Evolutionary conservation across 2,329 filamentous ascomycete species (phyloP).

Genomic region (Monosporascus sp.): DNA sequence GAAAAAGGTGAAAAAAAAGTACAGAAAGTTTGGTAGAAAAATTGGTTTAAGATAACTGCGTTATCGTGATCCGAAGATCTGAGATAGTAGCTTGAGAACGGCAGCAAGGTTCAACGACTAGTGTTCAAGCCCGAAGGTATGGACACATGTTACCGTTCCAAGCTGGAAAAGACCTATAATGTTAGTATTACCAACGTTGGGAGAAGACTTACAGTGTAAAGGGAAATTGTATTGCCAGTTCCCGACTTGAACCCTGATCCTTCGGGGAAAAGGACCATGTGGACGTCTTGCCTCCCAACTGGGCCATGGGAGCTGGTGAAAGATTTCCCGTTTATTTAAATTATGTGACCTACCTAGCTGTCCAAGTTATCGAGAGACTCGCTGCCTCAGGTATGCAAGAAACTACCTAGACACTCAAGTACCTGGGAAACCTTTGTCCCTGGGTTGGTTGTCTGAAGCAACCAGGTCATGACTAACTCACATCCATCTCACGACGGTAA

Average conservation of each 20-base stretch:
- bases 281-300: not conserved
- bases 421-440: not conserved
- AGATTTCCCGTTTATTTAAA: not conserved
- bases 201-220: too few species aligned
- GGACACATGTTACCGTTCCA: not conserved
- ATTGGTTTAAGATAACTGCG: not conserved
- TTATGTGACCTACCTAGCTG: not conserved
- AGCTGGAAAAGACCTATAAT: not conserved
- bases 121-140: not conserved
- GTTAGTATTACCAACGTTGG: not conserved
- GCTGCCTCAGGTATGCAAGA: not conserved
- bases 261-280: not conserved
- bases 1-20: not conserved
- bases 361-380: not conserved
- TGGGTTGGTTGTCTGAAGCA: too few species aligned
- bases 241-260: not conserved
- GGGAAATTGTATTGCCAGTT: not conserved
- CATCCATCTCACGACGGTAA: too few species aligned
- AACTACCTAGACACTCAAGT: not conserved
- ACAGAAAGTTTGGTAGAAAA: not conserved
- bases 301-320: not conserved
- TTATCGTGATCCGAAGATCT: not conserved
- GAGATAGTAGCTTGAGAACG: not conserved
- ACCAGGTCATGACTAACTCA: too few species aligned
- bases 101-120: not conserved